Evolutionary conservation across 495 filamentous ascomycete species (phyloP).

Genomic region (Aspergillus leporis): DNA sequence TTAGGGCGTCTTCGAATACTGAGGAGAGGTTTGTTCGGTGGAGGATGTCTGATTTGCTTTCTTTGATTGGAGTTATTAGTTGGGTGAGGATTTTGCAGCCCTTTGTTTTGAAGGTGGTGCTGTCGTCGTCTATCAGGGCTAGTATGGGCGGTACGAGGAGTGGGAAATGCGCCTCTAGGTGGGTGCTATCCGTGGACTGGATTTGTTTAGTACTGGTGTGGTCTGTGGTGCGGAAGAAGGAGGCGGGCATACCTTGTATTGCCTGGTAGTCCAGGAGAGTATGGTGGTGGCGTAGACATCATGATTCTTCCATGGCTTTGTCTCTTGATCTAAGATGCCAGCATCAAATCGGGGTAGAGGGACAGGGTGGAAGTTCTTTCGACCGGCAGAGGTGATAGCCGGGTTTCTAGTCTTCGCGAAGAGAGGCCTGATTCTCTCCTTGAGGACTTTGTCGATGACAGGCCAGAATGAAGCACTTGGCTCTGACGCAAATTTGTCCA

Average conservation of each 20-base stretch:
- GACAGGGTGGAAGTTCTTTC: slow-evolving; percentile 57
- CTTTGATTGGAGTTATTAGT: slow-evolving; percentile 60
- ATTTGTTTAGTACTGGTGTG: slow-evolving; percentile 1
- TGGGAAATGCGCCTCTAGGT: slow-evolving; percentile 63
- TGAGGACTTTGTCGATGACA: slow-evolving; percentile 58
- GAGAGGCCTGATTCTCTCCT: slow-evolving; percentile 58
- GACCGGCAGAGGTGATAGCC: slow-evolving; percentile 60
- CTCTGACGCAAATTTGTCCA: slow-evolving; percentile 33
- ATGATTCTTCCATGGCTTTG: slow-evolving; percentile 74
- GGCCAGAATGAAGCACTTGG: slow-evolving; percentile 32
- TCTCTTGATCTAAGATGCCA: slow-evolving; percentile 46
- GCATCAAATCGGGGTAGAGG: slow-evolving; percentile 42
- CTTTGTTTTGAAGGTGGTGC: slow-evolving; percentile 52
- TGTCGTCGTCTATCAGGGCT: slow-evolving; percentile 71
- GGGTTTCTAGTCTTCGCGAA: slow-evolving; percentile 67
- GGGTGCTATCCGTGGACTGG: slow-evolving; percentile 27
- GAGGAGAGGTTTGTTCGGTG: slow-evolving; percentile 70
- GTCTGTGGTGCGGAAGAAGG: neutral
- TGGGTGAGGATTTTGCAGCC: slow-evolving; percentile 61
- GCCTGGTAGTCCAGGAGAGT: slow-evolving; percentile 63
- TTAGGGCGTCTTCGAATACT: slow-evolving; percentile 78
- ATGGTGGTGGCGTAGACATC: slow-evolving; percentile 62
- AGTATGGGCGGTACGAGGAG: slow-evolving; percentile 85
- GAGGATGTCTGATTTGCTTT: slow-evolving; percentile 54
- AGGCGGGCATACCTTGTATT: slow-evolving; percentile 34